These are phyloP conservation scores for Rheum nobile DNA, from an alignment of 148 eudicot genomes.

Conservation along the genomic window DNA sequence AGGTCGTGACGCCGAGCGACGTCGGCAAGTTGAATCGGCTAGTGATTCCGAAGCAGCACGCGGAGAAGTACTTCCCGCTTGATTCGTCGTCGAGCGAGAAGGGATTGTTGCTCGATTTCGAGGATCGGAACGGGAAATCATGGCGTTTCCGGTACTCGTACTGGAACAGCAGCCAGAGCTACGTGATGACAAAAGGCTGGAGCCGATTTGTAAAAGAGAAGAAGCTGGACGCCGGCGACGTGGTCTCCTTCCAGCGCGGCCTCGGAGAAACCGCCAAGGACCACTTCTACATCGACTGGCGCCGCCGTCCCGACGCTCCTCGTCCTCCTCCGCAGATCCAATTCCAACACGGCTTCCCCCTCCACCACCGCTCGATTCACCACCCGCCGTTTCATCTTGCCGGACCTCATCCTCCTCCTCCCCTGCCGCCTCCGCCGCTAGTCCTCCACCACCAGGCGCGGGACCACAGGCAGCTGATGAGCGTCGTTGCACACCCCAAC, in stretches of 20 bases:
- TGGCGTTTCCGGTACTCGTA: slow-evolving; percentile 24
- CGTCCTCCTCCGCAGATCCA: background rate
- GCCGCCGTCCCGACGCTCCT: background rate
- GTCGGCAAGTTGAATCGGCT: slow-evolving; percentile 18
- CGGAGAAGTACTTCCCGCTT: slow-evolving; percentile 15
- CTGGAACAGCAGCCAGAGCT: slow-evolving; percentile 26
- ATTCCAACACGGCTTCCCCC: background rate
- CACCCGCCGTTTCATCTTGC: background rate
- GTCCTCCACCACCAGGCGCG: background rate
- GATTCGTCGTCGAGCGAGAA: slow-evolving; percentile 7
- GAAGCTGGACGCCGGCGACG: slow-evolving; percentile 17
- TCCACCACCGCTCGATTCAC: background rate
- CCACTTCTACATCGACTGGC: slow-evolving; percentile 16
- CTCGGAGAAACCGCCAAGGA: slow-evolving; percentile 14
- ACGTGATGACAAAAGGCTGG: slow-evolving; percentile 26
- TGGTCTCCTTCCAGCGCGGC: slow-evolving; percentile 13
- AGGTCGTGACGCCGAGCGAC: slow-evolving; percentile 23
- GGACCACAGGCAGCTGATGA: background rate
- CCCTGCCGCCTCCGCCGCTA: background rate
- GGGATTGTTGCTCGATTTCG: slow-evolving; percentile 19
- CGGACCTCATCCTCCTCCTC: background rate
- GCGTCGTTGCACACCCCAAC: background rate
- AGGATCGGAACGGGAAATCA: slow-evolving; percentile 16
- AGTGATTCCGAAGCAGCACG: slow-evolving; percentile 25
- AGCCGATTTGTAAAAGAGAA: slow-evolving; percentile 21